Conservation (phyloP, 495 filamentous ascomycete species). For the Aspergillus funiculosus region DNA sequence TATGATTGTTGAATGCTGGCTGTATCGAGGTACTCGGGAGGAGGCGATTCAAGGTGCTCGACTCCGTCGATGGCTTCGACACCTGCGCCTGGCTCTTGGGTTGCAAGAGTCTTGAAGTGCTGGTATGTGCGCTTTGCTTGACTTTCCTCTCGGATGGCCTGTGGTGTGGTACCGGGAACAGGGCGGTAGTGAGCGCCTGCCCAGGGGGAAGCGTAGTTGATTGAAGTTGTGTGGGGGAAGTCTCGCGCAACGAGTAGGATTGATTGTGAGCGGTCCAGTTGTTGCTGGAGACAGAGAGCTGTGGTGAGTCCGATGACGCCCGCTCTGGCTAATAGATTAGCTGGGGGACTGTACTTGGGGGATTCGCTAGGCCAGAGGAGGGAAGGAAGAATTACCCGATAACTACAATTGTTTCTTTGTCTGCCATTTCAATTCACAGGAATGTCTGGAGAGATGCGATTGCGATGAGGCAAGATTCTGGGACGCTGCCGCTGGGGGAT, state of each 20-base stretch:
- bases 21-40: constrained; percentile 36
- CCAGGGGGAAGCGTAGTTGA: constrained; percentile 62
- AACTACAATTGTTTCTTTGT: constrained; percentile 38
- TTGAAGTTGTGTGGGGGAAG: constrained; percentile 46
- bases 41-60: constrained; percentile 55
- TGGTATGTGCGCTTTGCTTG: constrained; percentile 48
- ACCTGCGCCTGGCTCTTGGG: constrained; percentile 43
- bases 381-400: constrained; percentile 32
- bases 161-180: constrained; percentile 41
- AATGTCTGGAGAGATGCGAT: constrained; percentile 1
- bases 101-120: constrained; percentile 40
- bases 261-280: constrained; percentile 27
- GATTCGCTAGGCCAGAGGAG: not conserved
- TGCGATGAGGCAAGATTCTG: not conserved
- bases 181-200: constrained; percentile 59
- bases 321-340: constrained; percentile 35
- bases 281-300: constrained; percentile 45
- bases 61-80: constrained; percentile 48
- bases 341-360: not conserved
- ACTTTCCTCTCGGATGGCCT: constrained; percentile 40
- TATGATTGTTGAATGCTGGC: constrained; percentile 25
- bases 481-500: no score
- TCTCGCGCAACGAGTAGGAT: constrained; percentile 53
- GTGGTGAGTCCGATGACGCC: constrained; percentile 54
- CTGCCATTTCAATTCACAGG: constrained; percentile 14